Evolutionary conservation across 805 yeast genomes (phyloP), one percentile per base, ranked within the genome.

Genomic region (Schwanniomyces sp.): DNA sequence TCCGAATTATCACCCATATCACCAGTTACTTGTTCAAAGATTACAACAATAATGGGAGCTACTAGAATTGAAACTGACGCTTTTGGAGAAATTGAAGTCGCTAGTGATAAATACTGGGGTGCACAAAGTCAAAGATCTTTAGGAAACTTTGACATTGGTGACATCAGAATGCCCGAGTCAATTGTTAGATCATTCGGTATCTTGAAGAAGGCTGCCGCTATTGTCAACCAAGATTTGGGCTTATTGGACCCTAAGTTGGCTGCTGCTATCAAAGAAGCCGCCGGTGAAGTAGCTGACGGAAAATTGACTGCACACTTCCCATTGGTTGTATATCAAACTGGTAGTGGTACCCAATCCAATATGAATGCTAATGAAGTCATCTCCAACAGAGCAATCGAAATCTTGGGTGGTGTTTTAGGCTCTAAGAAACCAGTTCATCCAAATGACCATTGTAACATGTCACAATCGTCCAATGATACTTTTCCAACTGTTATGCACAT

Each of bases 401-500:
- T 94, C 45, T 80, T 94, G 56, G 98, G 97, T 53, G 99, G 98
- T 51, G 80, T 78, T 63, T 73, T 86, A 63, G 99, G 99, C 52
- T 85, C 96, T 52, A 94, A 94, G 78, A 79, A 74, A 53, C 96
- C 96, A 28, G 96, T 94, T 47, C 99, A 94, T 74, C 99, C 99
- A 56, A 94, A 94, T 74, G 98, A 94, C 72, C 98, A 94, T 74
- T 95, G 91, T 62, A 94, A 94, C 80, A 91, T 90, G 89, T 88
- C 97, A 16, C 98, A 94, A 76, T 89, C 96, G n/a, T 90, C 97
- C 41, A 94, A 94, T 70, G 99, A 94, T 74, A 94, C 98, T 46
- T 94, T 94, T 88, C 99, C 99, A 58, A 91, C 99, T 32, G 99
- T 92, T 47, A 94, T 94, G 99, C 99, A 94, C 77, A 92, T 94